A percentile compares a stretch with the other conserved stretches of the same genome.
Conservation (phyloP, 495 filamentous ascomycete genomes). For the Friedmanniomyces endolithicus region DNA sequence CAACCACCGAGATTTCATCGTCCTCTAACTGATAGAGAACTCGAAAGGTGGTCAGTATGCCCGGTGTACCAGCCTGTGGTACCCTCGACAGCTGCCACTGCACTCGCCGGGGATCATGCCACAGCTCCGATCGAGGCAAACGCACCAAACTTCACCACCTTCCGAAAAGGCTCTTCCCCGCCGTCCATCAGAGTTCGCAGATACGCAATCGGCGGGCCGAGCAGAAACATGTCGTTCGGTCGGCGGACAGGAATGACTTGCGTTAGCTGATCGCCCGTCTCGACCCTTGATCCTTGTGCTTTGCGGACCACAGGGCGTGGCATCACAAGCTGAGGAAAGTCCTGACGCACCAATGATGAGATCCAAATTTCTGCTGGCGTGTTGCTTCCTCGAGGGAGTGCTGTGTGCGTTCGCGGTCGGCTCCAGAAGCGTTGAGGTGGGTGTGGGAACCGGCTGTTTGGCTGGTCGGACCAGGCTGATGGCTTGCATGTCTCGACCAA, state of each 20-base stretch:
- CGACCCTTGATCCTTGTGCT: background rate
- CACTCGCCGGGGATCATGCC: background rate
- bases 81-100: background rate
- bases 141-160: background rate
- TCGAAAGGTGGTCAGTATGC: too few species aligned
- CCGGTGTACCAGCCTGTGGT: too few species aligned
- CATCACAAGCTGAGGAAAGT: background rate
- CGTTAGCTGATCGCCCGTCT: background rate
- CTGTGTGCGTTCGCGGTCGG: too few species aligned
- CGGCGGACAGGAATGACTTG: constrained; percentile 2
- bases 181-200: background rate
- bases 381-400: too few species aligned
- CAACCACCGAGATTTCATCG: too few species aligned
- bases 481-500: background rate
- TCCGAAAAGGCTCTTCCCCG: background rate
- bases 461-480: background rate
- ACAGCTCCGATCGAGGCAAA: background rate
- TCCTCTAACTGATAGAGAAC: too few species aligned
- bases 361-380: background rate
- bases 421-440: too few species aligned
- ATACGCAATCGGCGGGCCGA: constrained; percentile 3
- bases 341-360: too few species aligned
- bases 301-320: background rate
- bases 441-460: background rate
- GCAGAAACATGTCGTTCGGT: background rate